phyloP scores from a whole-genome alignment of 495 filamentous ascomycete genomes.

The Talaromyces borbonicus region DNA sequence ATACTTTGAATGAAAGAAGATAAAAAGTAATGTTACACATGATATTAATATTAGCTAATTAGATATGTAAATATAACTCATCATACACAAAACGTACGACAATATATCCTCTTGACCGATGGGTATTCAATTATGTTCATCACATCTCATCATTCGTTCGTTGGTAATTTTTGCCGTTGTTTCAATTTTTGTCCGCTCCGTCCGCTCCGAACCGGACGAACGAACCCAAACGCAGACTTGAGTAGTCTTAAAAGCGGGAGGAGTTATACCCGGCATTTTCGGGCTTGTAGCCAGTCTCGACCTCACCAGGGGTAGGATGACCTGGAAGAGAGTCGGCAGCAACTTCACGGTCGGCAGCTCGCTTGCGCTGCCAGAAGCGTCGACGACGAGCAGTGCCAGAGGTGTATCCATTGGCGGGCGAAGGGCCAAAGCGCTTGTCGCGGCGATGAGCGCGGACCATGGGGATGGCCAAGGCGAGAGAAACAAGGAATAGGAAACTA shows the following conservation, averaged over 20 bases:
- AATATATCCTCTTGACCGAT: no score
- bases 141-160: no score
- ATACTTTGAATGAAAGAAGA: no score
- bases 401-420: slow-evolving; percentile 69
- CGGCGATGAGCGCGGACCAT: slow-evolving; percentile 62
- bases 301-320: slow-evolving; percentile 28
- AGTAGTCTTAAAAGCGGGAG: not conserved
- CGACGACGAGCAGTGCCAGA: slow-evolving; percentile 46
- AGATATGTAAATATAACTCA: no score
- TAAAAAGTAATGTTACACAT: no score
- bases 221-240: not conserved
- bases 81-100: no score
- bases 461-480: slow-evolving; percentile 50
- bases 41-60: no score
- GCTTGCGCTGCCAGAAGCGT: slow-evolving; percentile 41
- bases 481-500: slow-evolving; percentile 59
- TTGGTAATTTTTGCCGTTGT: no score
- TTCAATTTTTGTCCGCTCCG: no score
- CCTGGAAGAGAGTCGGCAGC: slow-evolving; percentile 23
- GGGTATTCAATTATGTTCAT: no score
- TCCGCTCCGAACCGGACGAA: no score
- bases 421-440: slow-evolving; percentile 71
- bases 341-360: slow-evolving; percentile 26
- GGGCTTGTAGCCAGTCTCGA: slow-evolving; percentile 18
- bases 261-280: not conserved